These are phyloP conservation scores for Diaporthe helianthi DNA, from an alignment of 2,329 filamentous ascomycete species.

Conservation along the genomic window DNA sequence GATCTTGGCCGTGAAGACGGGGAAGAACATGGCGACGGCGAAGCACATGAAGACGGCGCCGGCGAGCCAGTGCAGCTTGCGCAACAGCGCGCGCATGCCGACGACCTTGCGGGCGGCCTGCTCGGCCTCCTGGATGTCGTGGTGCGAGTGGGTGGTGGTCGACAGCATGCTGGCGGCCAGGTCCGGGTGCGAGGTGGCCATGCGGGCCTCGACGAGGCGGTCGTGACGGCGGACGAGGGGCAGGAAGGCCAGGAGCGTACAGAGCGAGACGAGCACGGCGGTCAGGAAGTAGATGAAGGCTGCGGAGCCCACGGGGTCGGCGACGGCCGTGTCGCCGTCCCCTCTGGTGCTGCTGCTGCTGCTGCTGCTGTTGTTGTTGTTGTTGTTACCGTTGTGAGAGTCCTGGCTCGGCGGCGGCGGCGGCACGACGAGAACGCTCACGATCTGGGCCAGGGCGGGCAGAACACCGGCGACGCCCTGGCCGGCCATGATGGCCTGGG, in stretches of 20 bases:
- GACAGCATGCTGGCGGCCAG: slow-evolving; percentile 24
- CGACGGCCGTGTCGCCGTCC: slow-evolving; percentile 32
- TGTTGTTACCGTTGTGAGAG: not conserved
- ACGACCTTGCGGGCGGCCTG: slow-evolving; percentile 57
- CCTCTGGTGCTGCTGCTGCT: not conserved
- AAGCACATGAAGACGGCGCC: slow-evolving; percentile 84
- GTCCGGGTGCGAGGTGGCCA: slow-evolving; percentile 44
- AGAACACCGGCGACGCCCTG: slow-evolving; percentile 92
- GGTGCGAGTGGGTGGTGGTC: slow-evolving; percentile 56
- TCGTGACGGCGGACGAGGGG: slow-evolving; percentile 71
- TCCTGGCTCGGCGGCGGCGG: slow-evolving; percentile 50
- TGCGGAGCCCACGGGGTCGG: slow-evolving; percentile 61
- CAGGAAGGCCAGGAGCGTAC: slow-evolving; percentile 75
- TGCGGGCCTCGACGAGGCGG: slow-evolving; percentile 57
- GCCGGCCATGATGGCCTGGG: slow-evolving; percentile 94
- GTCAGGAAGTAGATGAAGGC: slow-evolving; percentile 93
- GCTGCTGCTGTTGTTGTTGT: not conserved
- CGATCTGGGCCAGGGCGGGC: slow-evolving; percentile 85
- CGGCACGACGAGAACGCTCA: slow-evolving; percentile 76
- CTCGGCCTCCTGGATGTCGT: slow-evolving; percentile 60
- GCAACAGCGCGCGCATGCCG: slow-evolving; percentile 69
- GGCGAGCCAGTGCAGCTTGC: slow-evolving; percentile 80
- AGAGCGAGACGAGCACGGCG: slow-evolving; percentile 76
- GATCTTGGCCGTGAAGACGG: slow-evolving; percentile 83
- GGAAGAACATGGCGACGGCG: slow-evolving; percentile 85